Evolutionary conservation across 192 early-diverging fungal genomes (phyloP).

Genomic region (Backusella parvicylindrica): DNA sequence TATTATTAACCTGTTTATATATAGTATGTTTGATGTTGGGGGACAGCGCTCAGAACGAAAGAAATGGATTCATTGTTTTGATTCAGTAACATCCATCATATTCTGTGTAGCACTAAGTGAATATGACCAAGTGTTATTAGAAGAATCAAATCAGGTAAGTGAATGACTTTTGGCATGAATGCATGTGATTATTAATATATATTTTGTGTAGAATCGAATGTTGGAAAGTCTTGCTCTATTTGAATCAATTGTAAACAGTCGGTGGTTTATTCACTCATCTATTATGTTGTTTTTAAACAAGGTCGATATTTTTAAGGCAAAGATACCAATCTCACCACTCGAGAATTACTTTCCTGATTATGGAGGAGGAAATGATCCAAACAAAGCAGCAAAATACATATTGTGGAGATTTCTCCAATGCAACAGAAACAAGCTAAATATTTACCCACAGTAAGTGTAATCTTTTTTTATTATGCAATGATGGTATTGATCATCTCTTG

Average conservation of each 20-base stretch:
- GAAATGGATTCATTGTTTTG: conserved; percentile 78
- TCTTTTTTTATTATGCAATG: not conserved
- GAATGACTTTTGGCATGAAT: not conserved
- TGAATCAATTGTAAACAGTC: conserved; percentile 80
- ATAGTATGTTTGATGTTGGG: conserved; percentile 73
- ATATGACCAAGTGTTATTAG: conserved; percentile 81
- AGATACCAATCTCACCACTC: conserved; percentile 65
- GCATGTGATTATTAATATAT: not conserved
- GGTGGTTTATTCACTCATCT: conserved; percentile 79
- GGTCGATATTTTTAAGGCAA: conserved; percentile 73
- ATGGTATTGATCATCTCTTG: not conserved
- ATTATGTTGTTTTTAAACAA: conserved; percentile 89
- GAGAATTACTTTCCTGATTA: conserved; percentile 81
- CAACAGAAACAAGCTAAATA: conserved; percentile 78
- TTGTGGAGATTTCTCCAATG: conserved; percentile 88
- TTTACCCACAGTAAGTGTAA: conserved; percentile 77
- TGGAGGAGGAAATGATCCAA: conserved; percentile 70
- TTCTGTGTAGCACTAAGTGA: conserved; percentile 84
- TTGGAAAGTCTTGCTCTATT: conserved; percentile 77
- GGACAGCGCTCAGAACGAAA: conserved; percentile 68
- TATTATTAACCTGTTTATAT: not conserved
- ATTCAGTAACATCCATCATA: conserved; percentile 76
- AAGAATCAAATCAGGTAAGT: conserved; percentile 54
- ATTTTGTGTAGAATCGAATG: conserved; percentile 77
- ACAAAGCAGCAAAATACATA: conserved; percentile 87